Evolutionary conservation across 257 asterid species (phyloP).

Genomic region (Solanum arcanum): DNA sequence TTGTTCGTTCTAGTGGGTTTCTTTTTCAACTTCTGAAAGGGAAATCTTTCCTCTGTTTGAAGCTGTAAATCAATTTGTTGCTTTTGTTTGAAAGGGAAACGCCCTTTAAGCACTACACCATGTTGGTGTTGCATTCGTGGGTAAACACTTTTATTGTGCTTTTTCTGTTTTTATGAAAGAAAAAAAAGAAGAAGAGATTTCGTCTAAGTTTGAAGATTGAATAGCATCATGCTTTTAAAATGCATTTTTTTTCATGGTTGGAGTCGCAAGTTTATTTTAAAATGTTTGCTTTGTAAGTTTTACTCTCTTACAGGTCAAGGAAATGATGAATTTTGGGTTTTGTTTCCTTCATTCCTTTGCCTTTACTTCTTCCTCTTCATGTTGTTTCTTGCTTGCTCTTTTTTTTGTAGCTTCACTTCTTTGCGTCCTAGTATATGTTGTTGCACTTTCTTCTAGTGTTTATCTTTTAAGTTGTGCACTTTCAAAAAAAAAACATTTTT

Average conservation of each 20-base stretch:
- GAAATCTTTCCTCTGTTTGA: background rate
- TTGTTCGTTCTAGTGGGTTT: background rate
- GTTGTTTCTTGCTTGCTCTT: background rate
- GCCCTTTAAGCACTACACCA: background rate
- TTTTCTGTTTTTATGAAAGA: background rate
- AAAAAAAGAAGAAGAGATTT: background rate
- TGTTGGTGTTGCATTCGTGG: background rate
- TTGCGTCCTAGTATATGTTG: background rate
- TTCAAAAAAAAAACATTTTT: too few relatives aligned
- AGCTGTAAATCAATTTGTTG: background rate
- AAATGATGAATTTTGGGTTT: background rate
- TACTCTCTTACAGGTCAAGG: background rate
- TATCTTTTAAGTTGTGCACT: background rate
- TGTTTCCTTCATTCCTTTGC: background rate
- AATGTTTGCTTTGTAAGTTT: background rate
- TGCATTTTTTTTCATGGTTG: background rate
- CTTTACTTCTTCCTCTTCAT: background rate
- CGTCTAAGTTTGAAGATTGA: background rate
- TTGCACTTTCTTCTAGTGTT: background rate
- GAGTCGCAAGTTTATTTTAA: background rate
- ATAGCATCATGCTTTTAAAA: background rate
- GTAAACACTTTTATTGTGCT: background rate
- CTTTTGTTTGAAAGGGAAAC: slow-evolving; percentile 4
- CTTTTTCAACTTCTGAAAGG: background rate
- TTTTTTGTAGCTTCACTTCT: background rate